Evolutionary conservation across 441 rosid species (phyloP), one percentile per base, ranked within the genome.

Genomic region (Populus tomentosa): DNA sequence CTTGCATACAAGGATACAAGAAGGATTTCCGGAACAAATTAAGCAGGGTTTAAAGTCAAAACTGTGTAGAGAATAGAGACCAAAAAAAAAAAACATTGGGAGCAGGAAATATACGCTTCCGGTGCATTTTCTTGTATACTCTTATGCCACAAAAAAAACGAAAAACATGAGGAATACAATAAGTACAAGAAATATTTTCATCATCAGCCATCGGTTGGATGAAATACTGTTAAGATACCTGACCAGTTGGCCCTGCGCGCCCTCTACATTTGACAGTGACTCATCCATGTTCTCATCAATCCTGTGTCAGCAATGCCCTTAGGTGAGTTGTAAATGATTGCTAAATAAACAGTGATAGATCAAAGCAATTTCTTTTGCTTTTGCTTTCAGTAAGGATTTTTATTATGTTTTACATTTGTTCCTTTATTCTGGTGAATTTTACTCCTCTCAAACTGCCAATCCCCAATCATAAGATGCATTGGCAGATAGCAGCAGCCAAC

Each of bases 251-350:
- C 92, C 88, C 72, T 91, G 99, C 65, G 99, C 99, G 1, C 98
- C 97, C 86, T 95, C 99, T 65, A 95, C 97, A 70, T 92, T 92
- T 13, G 92, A 74, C 71, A 95, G 75, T 13, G 97, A 84, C 59
- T 95, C 99, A 5, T 94, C 98, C 97, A 92, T 91, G 85, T 92
- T 94, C 81, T 95, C 98, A 40, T 95, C 99, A 81, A 95, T 95
- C 90, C 98, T 95, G 88, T 73, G 61, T 70, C 72, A 80, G 72
- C 42, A 30, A 28, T 4, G 35, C 50, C 33, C 26, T 70, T 33
- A 36, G 2, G 74, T 30, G 11, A 73, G 68, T 24, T 20, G 33
- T 4, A 66, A 63, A 21, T 38, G 23, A 40, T 56, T 24, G 30
- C 63, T n/a, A 7, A 24, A 68, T 36, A 7, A 38, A 53, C 20